These are phyloP conservation scores for Daldinia childiae DNA, from an alignment of 495 filamentous ascomycete species.

Conservation along the genomic window DNA sequence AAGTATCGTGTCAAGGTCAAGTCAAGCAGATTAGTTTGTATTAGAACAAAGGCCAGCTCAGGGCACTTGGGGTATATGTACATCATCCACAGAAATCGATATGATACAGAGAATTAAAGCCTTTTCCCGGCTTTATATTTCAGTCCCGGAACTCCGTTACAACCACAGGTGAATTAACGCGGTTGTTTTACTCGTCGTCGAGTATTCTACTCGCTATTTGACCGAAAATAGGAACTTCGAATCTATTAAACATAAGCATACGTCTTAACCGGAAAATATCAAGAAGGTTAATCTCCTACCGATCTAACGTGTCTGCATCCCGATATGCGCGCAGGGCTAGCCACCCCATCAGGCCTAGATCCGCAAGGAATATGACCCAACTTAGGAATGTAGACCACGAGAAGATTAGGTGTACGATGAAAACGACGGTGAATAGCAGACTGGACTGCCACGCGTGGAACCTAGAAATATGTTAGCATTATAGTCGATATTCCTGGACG, in stretches of 20 bases:
- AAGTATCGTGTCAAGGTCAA: background rate
- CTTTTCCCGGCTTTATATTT: background rate
- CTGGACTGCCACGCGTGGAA: conserved; percentile 97
- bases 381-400: conserved; percentile 83
- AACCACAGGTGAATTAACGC: background rate
- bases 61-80: conserved; percentile 33
- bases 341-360: conserved; percentile 80
- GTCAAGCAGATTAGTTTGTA: conserved; percentile 11
- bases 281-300: conserved; percentile 53
- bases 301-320: conserved; percentile 91
- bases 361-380: conserved; percentile 80
- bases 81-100: conserved; percentile 14
- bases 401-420: conserved; percentile 87
- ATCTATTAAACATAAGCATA: conserved; percentile 52
- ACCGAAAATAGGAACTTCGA: conserved; percentile 90
- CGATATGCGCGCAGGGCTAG: conserved; percentile 81
- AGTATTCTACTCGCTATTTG: conserved; percentile 87
- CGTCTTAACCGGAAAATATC: background rate
- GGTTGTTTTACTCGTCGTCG: conserved; percentile 76
- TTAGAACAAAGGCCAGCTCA: conserved; percentile 25
- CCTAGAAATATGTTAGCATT: conserved; percentile 54
- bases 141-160: background rate
- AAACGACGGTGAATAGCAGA: conserved; percentile 84
- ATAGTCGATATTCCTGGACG: background rate
- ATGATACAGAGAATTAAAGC: conserved; percentile 28